Percentiles rank a stretch among this genome's conserved stretches.
Evolutionary conservation across 2,329 filamentous ascomycete genomes (phyloP).

Genomic region (Monosporascus cannonballus): DNA sequence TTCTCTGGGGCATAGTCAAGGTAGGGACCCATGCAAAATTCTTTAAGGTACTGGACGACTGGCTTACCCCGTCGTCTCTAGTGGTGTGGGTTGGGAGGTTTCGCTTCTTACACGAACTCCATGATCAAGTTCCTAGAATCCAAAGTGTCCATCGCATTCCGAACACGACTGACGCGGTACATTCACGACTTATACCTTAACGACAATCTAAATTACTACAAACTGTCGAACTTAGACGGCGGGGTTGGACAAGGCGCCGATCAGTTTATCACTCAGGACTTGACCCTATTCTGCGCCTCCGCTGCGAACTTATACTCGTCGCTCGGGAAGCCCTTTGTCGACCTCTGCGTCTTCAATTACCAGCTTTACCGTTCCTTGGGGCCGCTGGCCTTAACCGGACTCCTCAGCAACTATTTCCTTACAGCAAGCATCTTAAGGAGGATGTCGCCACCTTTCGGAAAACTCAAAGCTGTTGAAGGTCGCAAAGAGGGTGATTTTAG

Average conservation of each 20-base stretch:
- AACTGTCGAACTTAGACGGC: constrained; percentile 85
- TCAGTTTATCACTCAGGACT: constrained; percentile 95
- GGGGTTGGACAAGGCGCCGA: constrained; percentile 88
- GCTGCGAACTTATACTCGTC: constrained; percentile 93
- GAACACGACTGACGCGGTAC: constrained; percentile 88
- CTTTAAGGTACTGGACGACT: constrained; percentile 1
- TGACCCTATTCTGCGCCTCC: constrained; percentile 90
- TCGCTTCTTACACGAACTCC: constrained; percentile 95
- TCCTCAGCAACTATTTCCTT: constrained; percentile 88
- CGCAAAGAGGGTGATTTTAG: constrained; percentile 94
- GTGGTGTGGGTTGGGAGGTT: constrained; percentile 90
- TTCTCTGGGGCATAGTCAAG: constrained; percentile 83
- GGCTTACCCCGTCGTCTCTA: constrained; percentile 22
- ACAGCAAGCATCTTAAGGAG: constrained; percentile 85
- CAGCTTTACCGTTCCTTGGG: constrained; percentile 90
- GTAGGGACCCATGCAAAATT: constrained; percentile 27
- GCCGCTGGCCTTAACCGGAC: constrained; percentile 76
- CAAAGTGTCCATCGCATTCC: constrained; percentile 97
- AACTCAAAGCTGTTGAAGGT: constrained; percentile 92
- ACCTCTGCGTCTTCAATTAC: constrained; percentile 96
- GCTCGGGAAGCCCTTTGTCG: constrained; percentile 95
- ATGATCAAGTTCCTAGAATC: constrained; percentile 99
- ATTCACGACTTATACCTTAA: constrained; percentile 97
- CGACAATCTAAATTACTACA: constrained; percentile 93
- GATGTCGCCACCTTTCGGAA: constrained; percentile 91